These are phyloP conservation scores for Pseudevernia furfuracea DNA, from an alignment of 495 filamentous ascomycete species.

Conservation along the genomic window DNA sequence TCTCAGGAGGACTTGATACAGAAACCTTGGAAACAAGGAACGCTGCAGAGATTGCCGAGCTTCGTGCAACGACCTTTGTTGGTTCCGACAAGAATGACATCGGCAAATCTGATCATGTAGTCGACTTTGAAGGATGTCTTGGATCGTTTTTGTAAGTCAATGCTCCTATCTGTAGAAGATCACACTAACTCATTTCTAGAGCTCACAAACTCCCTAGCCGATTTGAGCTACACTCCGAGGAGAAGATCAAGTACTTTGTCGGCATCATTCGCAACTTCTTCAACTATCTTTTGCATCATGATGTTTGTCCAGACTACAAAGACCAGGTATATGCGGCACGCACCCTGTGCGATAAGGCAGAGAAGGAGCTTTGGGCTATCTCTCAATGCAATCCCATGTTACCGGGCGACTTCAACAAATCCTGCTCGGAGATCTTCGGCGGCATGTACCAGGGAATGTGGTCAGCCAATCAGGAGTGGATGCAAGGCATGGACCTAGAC, in stretches of 20 bases:
- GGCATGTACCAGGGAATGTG: conserved; percentile 39
- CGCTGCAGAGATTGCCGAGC: conserved; percentile 53
- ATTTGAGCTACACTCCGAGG: conserved; percentile 41
- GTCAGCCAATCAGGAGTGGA: conserved; percentile 32
- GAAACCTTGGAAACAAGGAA: conserved; percentile 46
- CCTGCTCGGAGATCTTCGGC: conserved; percentile 53
- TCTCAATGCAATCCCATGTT: conserved; percentile 41
- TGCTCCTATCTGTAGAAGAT: background rate
- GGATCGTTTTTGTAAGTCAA: conserved; percentile 67
- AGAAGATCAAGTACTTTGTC: conserved; percentile 44
- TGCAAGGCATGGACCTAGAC: conserved; percentile 24
- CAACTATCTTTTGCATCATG: conserved; percentile 75
- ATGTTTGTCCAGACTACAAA: conserved; percentile 75
- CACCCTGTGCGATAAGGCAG: conserved; percentile 57
- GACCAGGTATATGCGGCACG: conserved; percentile 59
- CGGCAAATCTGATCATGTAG: conserved; percentile 47
- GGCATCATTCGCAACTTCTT: conserved; percentile 75
- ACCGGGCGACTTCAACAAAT: conserved; percentile 71
- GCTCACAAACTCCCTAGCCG: conserved; percentile 42
- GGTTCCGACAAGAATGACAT: conserved; percentile 37
- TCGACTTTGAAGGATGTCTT: conserved; percentile 73
- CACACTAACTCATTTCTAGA: conserved; percentile 19
- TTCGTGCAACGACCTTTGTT: conserved; percentile 54
- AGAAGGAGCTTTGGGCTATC: conserved; percentile 56
- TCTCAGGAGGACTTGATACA: conserved; percentile 51